Evolutionary conservation across 2,329 filamentous ascomycete genomes (phyloP).

Genomic region (Trichoderma sp.): DNA sequence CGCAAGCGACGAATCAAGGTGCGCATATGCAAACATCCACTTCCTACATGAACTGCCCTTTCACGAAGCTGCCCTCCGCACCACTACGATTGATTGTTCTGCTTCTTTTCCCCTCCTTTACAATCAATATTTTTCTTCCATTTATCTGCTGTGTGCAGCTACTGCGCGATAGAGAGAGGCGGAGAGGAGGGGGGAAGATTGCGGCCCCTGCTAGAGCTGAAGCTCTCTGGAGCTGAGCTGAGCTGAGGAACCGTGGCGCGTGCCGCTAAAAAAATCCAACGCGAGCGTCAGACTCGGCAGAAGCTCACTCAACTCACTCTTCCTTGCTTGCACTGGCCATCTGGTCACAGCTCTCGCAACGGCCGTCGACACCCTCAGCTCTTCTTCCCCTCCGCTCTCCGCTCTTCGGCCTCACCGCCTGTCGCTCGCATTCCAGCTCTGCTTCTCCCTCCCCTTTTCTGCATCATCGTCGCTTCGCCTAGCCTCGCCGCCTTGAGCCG

Average conservation of each 20-base stretch:
- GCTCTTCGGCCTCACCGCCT: constrained; percentile 23
- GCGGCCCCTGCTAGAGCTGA: constrained; percentile 22
- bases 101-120: constrained; percentile 10
- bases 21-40: constrained; percentile 35
- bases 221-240: constrained; percentile 10
- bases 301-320: constrained; percentile 1
- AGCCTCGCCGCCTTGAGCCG: background rate
- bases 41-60: background rate
- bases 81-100: constrained; percentile 1
- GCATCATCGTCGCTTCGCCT: constrained; percentile 6
- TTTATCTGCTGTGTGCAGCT: background rate
- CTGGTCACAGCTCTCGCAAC: background rate
- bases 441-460: background rate
- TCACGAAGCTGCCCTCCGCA: background rate
- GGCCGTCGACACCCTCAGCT: constrained; percentile 7
- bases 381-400: background rate
- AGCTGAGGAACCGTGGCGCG: constrained; percentile 19
- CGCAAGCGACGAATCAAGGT: constrained; percentile 66
- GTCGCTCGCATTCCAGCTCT: constrained; percentile 4
- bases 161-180: background rate
- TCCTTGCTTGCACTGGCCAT: constrained; percentile 5
- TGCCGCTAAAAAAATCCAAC: constrained; percentile 11
- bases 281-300: constrained; percentile 17
- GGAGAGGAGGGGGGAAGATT: background rate
- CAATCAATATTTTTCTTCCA: constrained; percentile 28